Percentiles rank a stretch among this genome's conserved stretches.
Evolutionary conservation across 768 basidiomycete species (phyloP).

Genomic region (Lactarius quietus): DNA sequence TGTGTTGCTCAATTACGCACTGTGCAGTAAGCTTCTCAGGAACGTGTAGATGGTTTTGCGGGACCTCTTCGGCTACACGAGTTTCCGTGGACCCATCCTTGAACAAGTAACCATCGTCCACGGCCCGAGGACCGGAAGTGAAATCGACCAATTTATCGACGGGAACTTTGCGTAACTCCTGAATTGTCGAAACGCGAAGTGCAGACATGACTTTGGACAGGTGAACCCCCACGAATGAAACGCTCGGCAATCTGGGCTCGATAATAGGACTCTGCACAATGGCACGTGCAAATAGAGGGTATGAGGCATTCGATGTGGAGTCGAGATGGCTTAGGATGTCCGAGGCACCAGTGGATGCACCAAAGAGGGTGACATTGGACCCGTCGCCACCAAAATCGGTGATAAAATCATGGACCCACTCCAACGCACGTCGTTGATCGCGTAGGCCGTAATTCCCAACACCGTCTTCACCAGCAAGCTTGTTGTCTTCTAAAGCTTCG

Average conservation of each 20-base stretch:
- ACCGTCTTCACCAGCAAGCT: conserved; percentile 58
- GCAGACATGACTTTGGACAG: conserved; percentile 60
- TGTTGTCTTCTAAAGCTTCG: conserved; percentile 65
- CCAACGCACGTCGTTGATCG: conserved; percentile 41
- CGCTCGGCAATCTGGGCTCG: conserved; percentile 58
- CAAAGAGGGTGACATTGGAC: conserved; percentile 35
- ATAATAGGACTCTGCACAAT: conserved; percentile 72
- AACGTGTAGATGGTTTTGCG: conserved; percentile 28
- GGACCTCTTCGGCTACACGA: conserved; percentile 38
- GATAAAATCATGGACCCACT: conserved; percentile 53
- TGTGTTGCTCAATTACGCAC: conserved; percentile 20
- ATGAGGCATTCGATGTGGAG: conserved; percentile 55
- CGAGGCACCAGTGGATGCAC: conserved; percentile 34
- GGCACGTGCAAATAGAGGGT: conserved; percentile 66
- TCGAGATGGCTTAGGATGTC: conserved; percentile 44
- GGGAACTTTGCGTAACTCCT: conserved; percentile 58
- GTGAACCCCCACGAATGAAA: conserved; percentile 60
- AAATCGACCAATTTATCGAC: conserved; percentile 53
- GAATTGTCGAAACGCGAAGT: conserved; percentile 51
- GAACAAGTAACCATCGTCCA: conserved; percentile 72
- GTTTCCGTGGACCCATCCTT: conserved; percentile 53
- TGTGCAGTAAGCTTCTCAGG: conserved; percentile 33
- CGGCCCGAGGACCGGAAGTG: conserved; percentile 44
- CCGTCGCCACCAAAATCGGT: conserved; percentile 51
- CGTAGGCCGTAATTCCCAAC: conserved; percentile 68